Conservation (phyloP, 2,329 filamentous ascomycete genomes). For the Aureobasidium sp. region DNA sequence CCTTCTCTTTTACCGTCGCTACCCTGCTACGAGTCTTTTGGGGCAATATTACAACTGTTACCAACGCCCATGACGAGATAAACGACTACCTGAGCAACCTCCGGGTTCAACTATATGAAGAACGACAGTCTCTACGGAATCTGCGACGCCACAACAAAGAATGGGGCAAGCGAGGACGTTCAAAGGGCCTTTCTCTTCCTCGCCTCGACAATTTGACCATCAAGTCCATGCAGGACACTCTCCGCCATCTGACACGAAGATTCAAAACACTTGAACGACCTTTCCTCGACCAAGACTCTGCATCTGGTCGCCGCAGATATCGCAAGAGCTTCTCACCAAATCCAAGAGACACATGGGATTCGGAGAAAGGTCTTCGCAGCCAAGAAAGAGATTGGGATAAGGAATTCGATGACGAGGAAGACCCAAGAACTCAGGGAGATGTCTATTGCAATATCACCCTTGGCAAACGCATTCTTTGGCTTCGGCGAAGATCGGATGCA, state of each 20-base stretch:
- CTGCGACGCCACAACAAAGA: constrained; percentile 20
- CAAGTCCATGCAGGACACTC: constrained; percentile 28
- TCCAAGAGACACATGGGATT: neutral
- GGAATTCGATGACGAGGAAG: constrained; percentile 26
- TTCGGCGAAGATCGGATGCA: constrained; percentile 29
- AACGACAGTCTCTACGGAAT: constrained; percentile 29
- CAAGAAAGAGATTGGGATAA: constrained; percentile 16
- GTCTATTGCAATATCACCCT: constrained; percentile 30
- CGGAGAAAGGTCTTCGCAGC: constrained; percentile 14
- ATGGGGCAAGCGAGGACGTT: neutral
- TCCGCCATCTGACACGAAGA: constrained; percentile 29
- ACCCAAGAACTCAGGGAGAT: constrained; percentile 23
- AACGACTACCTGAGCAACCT: constrained; percentile 33
- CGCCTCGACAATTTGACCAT: constrained; percentile 28
- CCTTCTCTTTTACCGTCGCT: constrained; percentile 35
- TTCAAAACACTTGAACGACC: constrained; percentile 32
- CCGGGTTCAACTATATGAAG: constrained; percentile 34
- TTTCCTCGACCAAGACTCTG: constrained; percentile 25
- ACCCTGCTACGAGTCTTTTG: constrained; percentile 36
- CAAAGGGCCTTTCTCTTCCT: neutral
- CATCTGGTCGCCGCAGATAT: neutral
- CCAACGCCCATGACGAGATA: constrained; percentile 32
- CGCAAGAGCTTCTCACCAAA: neutral
- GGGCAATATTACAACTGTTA: constrained; percentile 32
- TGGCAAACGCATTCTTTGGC: constrained; percentile 30